Conservation (phyloP, 352 stramenopile genomes). For the Globisporangium echinulatum region DNA sequence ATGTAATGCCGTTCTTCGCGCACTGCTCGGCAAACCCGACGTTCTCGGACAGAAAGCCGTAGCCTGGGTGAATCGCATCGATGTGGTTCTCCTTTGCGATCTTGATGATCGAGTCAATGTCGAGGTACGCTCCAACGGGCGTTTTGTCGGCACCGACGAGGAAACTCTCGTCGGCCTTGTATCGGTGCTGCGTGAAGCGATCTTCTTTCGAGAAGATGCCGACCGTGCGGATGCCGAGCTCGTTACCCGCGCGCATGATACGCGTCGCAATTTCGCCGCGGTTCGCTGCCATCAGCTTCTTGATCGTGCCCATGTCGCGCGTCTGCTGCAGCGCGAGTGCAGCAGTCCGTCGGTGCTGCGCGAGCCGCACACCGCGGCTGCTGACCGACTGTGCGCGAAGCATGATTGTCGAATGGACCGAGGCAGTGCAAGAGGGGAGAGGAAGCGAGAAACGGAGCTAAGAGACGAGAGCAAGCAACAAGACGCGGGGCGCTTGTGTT, state of each 20-base stretch:
- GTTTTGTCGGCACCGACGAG: conserved; percentile 88
- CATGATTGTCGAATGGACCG: conserved; percentile 16
- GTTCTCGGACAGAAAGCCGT: conserved; percentile 97
- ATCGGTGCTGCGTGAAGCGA: conserved; percentile 93
- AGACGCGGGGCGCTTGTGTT: background rate
- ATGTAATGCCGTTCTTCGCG: conserved; percentile 89
- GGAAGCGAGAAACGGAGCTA: background rate
- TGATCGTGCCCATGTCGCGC: conserved; percentile 78
- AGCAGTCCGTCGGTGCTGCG: conserved; percentile 3
- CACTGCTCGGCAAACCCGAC: conserved; percentile 91
- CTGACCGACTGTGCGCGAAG: conserved; percentile 32
- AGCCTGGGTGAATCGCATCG: conserved; percentile 95
- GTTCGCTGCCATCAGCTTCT: conserved; percentile 97
- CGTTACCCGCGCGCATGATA: conserved; percentile 93
- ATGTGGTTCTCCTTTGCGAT: conserved; percentile 90
- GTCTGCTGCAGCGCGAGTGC: conserved; percentile 15
- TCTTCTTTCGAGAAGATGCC: conserved; percentile 92
- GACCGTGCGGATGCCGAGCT: conserved; percentile 91
- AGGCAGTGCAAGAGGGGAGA: background rate
- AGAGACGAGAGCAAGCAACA: background rate
- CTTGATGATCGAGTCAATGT: conserved; percentile 92
- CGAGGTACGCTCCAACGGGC: conserved; percentile 94
- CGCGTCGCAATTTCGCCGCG: conserved; percentile 97
- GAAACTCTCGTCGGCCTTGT: conserved; percentile 97
- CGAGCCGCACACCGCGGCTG: conserved; percentile 9